These are phyloP conservation scores for Boletellus emodensis DNA, from an alignment of 768 basidiomycete genomes.

Conservation along the genomic window DNA sequence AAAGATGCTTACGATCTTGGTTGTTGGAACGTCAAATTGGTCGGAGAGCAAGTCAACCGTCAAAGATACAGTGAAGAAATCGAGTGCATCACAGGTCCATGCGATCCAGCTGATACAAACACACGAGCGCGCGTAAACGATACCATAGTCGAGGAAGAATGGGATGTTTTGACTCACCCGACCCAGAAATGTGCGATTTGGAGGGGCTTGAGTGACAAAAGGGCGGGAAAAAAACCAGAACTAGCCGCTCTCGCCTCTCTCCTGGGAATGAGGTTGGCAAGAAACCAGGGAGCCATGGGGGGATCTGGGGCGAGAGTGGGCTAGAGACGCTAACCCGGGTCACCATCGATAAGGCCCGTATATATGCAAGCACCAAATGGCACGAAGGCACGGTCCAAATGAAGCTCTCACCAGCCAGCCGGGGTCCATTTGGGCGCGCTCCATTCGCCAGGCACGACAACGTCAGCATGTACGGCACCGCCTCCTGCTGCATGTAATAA, in stretches of 20 bases:
- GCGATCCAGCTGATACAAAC: slow-evolving; percentile 61
- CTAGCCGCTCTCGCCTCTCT: slow-evolving; percentile 36
- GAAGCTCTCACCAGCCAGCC: not conserved
- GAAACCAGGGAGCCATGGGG: slow-evolving; percentile 32
- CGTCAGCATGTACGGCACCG: slow-evolving; percentile 15
- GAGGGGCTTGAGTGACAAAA: slow-evolving; percentile 43
- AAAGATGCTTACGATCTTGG: slow-evolving; percentile 39
- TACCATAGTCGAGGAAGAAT: not conserved
- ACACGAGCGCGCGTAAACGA: not conserved
- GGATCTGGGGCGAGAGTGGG: not conserved
- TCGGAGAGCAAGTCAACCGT: slow-evolving; percentile 43
- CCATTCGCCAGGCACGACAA: slow-evolving; percentile 13
- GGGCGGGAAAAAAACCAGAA: slow-evolving; percentile 39
- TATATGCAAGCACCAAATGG: slow-evolving; percentile 1
- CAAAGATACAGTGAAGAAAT: slow-evolving; percentile 78
- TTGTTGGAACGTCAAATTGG: slow-evolving; percentile 44
- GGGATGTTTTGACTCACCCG: slow-evolving; percentile 36
- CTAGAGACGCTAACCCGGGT: not conserved
- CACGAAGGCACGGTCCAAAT: slow-evolving; percentile 15
- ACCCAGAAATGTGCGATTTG: slow-evolving; percentile 60
- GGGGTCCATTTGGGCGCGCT: slow-evolving; percentile 1
- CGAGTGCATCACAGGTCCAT: slow-evolving; percentile 84
- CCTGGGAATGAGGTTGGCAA: slow-evolving; percentile 46
- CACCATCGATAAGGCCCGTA: slow-evolving; percentile 1
- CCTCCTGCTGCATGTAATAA: not conserved